Percentiles rank a stretch among this genome's conserved stretches.
phyloP scores from a whole-genome alignment of 441 rosid species.

The Flueggea neowawraea region DNA sequence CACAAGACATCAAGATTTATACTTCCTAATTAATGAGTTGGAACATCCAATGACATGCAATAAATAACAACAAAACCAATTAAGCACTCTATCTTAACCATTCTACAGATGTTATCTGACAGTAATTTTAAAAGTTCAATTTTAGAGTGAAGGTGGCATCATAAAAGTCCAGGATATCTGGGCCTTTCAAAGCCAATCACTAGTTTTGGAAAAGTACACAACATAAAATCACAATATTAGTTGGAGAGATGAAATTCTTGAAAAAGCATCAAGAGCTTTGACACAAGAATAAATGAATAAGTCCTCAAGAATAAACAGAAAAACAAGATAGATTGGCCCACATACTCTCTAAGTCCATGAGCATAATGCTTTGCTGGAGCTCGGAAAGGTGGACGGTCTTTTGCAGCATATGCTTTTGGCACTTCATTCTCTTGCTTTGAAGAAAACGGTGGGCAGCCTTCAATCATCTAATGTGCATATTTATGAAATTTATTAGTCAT shows the following conservation, averaged over 20 bases:
- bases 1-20: not conserved
- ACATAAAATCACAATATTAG: too few species aligned
- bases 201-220: too few species aligned
- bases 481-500: too few species aligned
- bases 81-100: not conserved
- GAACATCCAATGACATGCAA: not conserved
- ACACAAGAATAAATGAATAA: too few species aligned
- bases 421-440: slow-evolving; percentile 67
- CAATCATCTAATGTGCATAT: slow-evolving; percentile 59
- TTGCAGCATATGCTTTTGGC: slow-evolving; percentile 43
- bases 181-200: too few species aligned
- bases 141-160: too few species aligned
- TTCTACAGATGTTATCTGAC: too few species aligned
- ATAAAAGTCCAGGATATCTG: too few species aligned
- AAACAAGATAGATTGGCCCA: slow-evolving; percentile 10
- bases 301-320: too few species aligned
- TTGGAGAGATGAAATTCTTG: too few species aligned
- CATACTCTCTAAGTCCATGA: slow-evolving; percentile 85
- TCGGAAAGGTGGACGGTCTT: slow-evolving; percentile 61
- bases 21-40: not conserved
- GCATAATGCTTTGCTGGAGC: slow-evolving; percentile 75
- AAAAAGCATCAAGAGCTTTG: too few species aligned
- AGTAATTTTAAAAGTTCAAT: too few species aligned
- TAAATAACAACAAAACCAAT: not conserved
- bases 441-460: slow-evolving; percentile 74